A percentile compares a stretch with the other conserved stretches of the same genome.
phyloP scores from a whole-genome alignment of 495 filamentous ascomycete genomes.

The Aspergillus kassunensis region DNA sequence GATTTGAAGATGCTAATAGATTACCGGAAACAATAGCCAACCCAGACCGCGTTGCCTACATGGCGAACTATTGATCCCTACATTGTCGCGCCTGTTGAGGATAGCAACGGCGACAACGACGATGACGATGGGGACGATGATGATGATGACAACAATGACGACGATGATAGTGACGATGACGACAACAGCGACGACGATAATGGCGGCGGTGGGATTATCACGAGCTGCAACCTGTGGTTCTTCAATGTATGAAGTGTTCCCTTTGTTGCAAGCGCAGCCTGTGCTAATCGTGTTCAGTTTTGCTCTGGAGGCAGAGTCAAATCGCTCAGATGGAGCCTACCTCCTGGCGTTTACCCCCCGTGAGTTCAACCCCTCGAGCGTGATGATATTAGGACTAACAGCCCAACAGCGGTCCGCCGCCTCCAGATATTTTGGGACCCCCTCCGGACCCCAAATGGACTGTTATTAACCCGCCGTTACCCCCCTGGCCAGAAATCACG shows the following conservation, averaged over 20 bases:
- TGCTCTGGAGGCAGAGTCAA: background rate
- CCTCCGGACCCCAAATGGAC: background rate
- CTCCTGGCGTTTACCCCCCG: background rate
- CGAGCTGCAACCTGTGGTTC: background rate
- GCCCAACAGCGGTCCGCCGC: background rate
- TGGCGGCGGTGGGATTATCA: background rate
- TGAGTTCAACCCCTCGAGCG: background rate
- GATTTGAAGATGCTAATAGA: background rate
- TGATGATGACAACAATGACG: background rate
- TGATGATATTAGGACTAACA: background rate
- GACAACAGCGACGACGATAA: background rate
- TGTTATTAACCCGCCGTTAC: background rate
- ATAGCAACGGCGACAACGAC: no score
- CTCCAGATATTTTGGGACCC: background rate
- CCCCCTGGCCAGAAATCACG: constrained; percentile 1
- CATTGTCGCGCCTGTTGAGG: background rate
- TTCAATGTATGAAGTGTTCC: background rate
- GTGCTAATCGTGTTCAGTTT: background rate
- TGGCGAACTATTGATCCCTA: background rate
- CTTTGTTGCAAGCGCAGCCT: background rate
- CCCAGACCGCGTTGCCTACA: background rate
- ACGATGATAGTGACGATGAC: background rate
- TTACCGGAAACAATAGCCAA: background rate
- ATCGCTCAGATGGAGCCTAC: background rate
- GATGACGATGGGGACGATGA: no score